Conservation (phyloP, 495 filamentous ascomycete genomes). For the Hypoxylon perforatum region DNA sequence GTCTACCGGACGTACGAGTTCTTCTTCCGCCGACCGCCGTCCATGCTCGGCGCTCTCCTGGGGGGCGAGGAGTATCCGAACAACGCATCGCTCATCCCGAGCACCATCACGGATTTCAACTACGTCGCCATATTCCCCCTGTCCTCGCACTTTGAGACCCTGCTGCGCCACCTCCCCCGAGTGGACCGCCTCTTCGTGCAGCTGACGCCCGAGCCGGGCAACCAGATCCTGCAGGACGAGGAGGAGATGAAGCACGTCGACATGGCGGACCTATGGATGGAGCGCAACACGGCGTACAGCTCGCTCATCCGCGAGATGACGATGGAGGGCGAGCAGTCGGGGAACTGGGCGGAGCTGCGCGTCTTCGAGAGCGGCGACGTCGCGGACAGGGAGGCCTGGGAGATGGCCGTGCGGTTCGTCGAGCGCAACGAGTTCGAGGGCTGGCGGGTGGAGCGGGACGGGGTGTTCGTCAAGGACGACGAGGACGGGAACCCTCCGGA, state of each 20-base stretch:
- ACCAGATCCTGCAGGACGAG: conserved; percentile 48
- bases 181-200: conserved; percentile 58
- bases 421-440: conserved; percentile 37
- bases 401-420: conserved; percentile 54
- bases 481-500: conserved; percentile 14
- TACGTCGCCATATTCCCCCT: conserved; percentile 63
- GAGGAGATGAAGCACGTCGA: conserved; percentile 53
- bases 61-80: conserved; percentile 48
- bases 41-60: conserved; percentile 52
- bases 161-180: conserved; percentile 50
- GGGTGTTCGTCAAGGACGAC: conserved; percentile 49
- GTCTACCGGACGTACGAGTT: conserved; percentile 54
- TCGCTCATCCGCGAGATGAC: conserved; percentile 51
- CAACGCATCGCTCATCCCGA: conserved; percentile 45
- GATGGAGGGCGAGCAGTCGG: conserved; percentile 1
- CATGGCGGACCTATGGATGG: conserved; percentile 57
- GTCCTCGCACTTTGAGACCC: conserved; percentile 48
- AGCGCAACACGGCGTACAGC: conserved; percentile 56
- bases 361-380: conserved; percentile 59
- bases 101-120: conserved; percentile 53
- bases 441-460: conserved; percentile 54
- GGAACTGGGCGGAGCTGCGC: conserved; percentile 52
- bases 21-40: conserved; percentile 51
- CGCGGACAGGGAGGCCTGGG: conserved; percentile 56
- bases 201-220: conserved; percentile 51